These are phyloP conservation scores for Inonotus hispidus DNA, from an alignment of 1,284 basidiomycete species.

Conservation along the genomic window DNA sequence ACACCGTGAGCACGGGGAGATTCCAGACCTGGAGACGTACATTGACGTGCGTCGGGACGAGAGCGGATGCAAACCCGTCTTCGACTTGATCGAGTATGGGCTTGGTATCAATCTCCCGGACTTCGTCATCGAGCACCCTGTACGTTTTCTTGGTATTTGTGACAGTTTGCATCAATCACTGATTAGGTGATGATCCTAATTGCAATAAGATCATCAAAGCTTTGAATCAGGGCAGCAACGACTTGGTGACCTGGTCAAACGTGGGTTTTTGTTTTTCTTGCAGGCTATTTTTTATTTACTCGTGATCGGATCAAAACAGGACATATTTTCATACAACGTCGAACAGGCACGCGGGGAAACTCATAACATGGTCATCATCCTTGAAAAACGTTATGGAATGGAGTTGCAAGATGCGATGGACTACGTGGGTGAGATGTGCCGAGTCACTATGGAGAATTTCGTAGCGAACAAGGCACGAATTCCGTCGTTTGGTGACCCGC, in stretches of 20 bases:
- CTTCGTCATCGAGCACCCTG: slow-evolving; percentile 32
- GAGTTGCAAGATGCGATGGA: slow-evolving; percentile 37
- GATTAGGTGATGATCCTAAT: slow-evolving; percentile 14
- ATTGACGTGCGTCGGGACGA: slow-evolving; percentile 31
- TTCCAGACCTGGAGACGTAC: slow-evolving; percentile 37
- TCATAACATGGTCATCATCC: slow-evolving; percentile 39
- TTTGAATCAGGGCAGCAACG: slow-evolving; percentile 35
- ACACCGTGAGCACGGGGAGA: slow-evolving; percentile 28
- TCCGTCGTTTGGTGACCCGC: slow-evolving; percentile 33
- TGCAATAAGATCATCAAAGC: slow-evolving; percentile 26
- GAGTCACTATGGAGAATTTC: slow-evolving; percentile 34
- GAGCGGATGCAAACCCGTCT: slow-evolving; percentile 34
- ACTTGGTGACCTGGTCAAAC: slow-evolving; percentile 39
- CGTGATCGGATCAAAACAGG: slow-evolving; percentile 25
- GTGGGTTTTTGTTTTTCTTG: slow-evolving; percentile 25
- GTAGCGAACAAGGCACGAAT: slow-evolving; percentile 28
- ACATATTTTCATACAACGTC: slow-evolving; percentile 41
- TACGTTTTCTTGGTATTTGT: slow-evolving; percentile 6
- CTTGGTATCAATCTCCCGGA: slow-evolving; percentile 36
- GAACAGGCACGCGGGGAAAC: slow-evolving; percentile 39
- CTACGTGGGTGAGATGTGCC: slow-evolving; percentile 36
- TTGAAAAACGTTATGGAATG: slow-evolving; percentile 26
- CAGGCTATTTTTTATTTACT: neutral
- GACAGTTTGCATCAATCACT: slow-evolving; percentile 13
- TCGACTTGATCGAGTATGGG: slow-evolving; percentile 38